Evolutionary conservation across 306 rosid species (phyloP), one percentile per base, ranked within the genome.

Genomic region (Casuarina equisetifolia): DNA sequence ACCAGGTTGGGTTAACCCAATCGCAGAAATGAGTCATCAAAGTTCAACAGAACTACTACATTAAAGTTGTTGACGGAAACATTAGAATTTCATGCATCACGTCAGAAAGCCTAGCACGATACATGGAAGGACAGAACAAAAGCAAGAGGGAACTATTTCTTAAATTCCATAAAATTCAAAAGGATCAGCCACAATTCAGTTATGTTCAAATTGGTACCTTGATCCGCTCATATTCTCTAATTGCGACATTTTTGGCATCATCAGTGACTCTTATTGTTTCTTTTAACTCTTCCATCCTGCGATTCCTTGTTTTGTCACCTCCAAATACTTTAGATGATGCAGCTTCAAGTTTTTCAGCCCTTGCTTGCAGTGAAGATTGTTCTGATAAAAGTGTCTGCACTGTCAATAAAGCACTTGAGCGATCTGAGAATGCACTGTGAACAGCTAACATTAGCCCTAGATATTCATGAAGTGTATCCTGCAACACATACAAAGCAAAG

Each of bases 381-480:
- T 95, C 98, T 46, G 98, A 89, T 78, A 89, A 72, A 68, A 95
- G 97, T 53, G 98, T 92, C 76, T 95, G 98, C 84, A 90, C 93
- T 0, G 98, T 95, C 85, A 95, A 86, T 64, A 95, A 75, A 50
- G 98, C 93, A 79, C 93, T 92, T 55, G 97, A 81, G 70, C 98
- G 89, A 59, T 95, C 98, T 5, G 97, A 82, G 86, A 95, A 95
- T 19, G 98, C 98, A 80, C 92, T 79, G 48, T 91, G 89, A 80
- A 88, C 93, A 45, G 97, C 91, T 85, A 95, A 80, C 92, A 92
- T 92, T 51, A 95, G 81, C 82, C 98, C 98, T 45, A 95, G 97
- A 89, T 95, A 88, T 55, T 95, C 98, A 6, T 95, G 98, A 84
- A 95, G 91, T 3, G 90, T 91, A 82, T 92, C 99, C 99, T 96